A percentile compares a stretch with the other conserved stretches of the same genome.
Conservation (phyloP, 805 yeast genomes). For the Candida quercuum region DNA sequence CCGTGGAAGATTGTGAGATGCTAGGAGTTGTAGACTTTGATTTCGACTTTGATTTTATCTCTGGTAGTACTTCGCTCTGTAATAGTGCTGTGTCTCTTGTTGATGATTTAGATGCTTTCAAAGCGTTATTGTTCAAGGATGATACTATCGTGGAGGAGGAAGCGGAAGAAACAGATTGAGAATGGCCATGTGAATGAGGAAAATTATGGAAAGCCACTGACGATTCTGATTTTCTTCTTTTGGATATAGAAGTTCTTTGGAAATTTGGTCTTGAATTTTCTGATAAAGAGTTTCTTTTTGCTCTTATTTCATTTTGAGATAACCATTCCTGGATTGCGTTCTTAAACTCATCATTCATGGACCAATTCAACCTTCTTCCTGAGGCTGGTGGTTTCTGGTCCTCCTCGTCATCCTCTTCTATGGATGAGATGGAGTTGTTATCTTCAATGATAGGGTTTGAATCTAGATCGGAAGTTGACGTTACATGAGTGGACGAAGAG, state of each 20-base stretch:
- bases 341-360: constrained; percentile 23
- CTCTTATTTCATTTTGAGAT: constrained; percentile 14
- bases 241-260: constrained; percentile 8
- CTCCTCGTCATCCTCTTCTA: constrained; percentile 3
- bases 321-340: constrained; percentile 23
- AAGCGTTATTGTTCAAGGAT: not conserved
- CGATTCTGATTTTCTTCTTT: constrained; percentile 23
- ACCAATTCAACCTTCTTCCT: constrained; percentile 13
- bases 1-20: not conserved
- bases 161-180: not conserved
- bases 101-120: not conserved
- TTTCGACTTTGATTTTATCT: constrained; percentile 1
- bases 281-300: not conserved
- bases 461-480: constrained; percentile 1
- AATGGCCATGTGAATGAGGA: not conserved
- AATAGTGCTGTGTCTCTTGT: too few species aligned
- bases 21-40: not conserved
- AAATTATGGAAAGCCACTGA: constrained; percentile 5
- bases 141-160: constrained; percentile 1
- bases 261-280: constrained; percentile 5
- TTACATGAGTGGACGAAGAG: constrained; percentile 6
- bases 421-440: constrained; percentile 6
- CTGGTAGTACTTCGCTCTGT: too few species aligned
- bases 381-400: not conserved
- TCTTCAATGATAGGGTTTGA: constrained; percentile 2